Evolutionary conservation across 2,329 filamentous ascomycete genomes (phyloP).

Genomic region (Cladosporium colombiae): DNA sequence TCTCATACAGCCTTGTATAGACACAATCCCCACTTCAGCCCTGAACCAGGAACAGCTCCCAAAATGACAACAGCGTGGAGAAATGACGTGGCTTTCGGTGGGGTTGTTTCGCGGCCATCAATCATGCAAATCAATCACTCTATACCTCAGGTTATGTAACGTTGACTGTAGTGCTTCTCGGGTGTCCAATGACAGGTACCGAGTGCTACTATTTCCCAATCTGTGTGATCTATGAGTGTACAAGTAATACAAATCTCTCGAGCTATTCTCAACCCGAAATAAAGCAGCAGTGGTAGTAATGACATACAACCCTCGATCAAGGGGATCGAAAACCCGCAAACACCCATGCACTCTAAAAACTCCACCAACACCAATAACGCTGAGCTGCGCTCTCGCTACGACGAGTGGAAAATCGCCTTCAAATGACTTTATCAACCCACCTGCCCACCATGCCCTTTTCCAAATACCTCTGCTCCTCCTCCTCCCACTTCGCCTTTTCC

Average conservation of each 20-base stretch:
- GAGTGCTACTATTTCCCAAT: too few species aligned
- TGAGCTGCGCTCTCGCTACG: not conserved
- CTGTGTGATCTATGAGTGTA: not conserved
- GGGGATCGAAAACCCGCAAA: not conserved
- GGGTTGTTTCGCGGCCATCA: not conserved
- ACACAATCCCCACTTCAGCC: not conserved
- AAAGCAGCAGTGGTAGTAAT: not conserved
- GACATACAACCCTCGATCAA: not conserved
- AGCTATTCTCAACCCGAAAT: not conserved
- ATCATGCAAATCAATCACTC: too few species aligned
- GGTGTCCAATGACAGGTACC: too few species aligned
- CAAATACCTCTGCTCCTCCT: constrained; percentile 65
- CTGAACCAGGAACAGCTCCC: not conserved
- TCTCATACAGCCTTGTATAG: not conserved
- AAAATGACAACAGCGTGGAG: constrained; percentile 1
- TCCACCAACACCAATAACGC: not conserved
- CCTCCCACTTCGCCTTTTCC: constrained; percentile 69
- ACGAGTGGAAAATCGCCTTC: not conserved
- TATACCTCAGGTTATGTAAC: too few species aligned
- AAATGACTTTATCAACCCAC: constrained; percentile 34
- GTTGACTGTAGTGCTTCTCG: too few species aligned
- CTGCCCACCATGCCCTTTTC: constrained; percentile 51
- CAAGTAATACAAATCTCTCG: not conserved
- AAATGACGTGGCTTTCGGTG: not conserved
- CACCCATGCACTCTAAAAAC: not conserved